phyloP scores from a whole-genome alignment of 208 protist genomes.

The Crithidia brevicula region DNA sequence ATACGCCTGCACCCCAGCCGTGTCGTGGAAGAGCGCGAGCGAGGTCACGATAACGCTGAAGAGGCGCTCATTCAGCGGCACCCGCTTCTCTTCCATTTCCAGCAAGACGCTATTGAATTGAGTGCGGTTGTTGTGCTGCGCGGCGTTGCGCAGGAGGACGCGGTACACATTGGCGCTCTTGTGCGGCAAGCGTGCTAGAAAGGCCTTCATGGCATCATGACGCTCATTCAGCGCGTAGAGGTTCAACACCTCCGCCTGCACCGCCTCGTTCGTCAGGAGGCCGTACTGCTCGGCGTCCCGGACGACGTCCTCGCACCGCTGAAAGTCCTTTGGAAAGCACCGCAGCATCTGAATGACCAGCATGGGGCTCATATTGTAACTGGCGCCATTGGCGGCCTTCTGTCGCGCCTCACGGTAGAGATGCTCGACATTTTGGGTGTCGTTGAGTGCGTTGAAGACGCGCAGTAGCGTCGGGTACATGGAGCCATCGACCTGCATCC shows the following conservation, averaged over 20 bases:
- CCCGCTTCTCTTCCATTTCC: slow-evolving; percentile 48
- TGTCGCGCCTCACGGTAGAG: slow-evolving; percentile 81
- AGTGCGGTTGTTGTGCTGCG: slow-evolving; percentile 52
- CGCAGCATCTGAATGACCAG: slow-evolving; percentile 77
- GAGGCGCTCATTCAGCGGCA: slow-evolving; percentile 74
- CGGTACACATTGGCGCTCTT: slow-evolving; percentile 76
- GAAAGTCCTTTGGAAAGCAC: slow-evolving; percentile 49
- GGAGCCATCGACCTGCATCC: slow-evolving; percentile 75
- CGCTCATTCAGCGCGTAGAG: slow-evolving; percentile 64
- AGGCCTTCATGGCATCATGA: slow-evolving; percentile 53
- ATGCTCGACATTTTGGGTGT: slow-evolving; percentile 58
- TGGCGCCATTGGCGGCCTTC: slow-evolving; percentile 44
- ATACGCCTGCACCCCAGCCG: slow-evolving; percentile 61
- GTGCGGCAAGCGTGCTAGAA: slow-evolving; percentile 66
- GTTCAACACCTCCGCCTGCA: slow-evolving; percentile 83
- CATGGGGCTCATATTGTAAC: slow-evolving; percentile 42
- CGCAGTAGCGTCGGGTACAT: slow-evolving; percentile 91
- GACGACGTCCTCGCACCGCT: slow-evolving; percentile 60
- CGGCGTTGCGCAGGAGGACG: slow-evolving; percentile 77
- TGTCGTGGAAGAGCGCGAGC: slow-evolving; percentile 71
- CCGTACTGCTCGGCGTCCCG: slow-evolving; percentile 73
- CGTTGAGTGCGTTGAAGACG: slow-evolving; percentile 79
- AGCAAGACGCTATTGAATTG: slow-evolving; percentile 60
- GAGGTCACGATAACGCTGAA: slow-evolving; percentile 79
- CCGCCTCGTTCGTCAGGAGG: slow-evolving; percentile 60